These are phyloP conservation scores for Flaveria linearis DNA, from an alignment of 129 eudicot species.

Conservation along the genomic window DNA sequence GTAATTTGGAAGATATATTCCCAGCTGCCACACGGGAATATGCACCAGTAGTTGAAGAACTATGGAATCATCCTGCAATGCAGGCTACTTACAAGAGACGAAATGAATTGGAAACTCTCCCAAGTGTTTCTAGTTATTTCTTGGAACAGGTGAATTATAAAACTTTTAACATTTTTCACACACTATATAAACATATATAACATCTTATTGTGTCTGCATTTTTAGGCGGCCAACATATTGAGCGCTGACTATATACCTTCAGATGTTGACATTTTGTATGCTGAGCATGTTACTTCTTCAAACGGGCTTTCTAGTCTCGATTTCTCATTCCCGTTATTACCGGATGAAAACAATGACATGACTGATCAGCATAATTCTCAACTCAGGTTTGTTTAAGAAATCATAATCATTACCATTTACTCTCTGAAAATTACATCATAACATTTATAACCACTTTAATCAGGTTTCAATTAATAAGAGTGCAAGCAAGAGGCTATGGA, in stretches of 20 bases:
- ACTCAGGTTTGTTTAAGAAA: slow-evolving; percentile 54
- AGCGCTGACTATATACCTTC: slow-evolving; percentile 79
- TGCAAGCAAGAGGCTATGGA: slow-evolving; percentile 82
- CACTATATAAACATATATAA: background rate
- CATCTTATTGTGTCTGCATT: slow-evolving; percentile 12
- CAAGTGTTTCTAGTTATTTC: slow-evolving; percentile 77
- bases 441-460: background rate
- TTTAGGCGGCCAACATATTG: slow-evolving; percentile 75
- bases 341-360: slow-evolving; percentile 51
- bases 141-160: slow-evolving; percentile 68
- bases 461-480: slow-evolving; percentile 90
- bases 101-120: slow-evolving; percentile 73
- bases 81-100: slow-evolving; percentile 86
- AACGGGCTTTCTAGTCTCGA: slow-evolving; percentile 91
- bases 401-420: background rate
- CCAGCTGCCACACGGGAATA: slow-evolving; percentile 97
- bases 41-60: slow-evolving; percentile 89
- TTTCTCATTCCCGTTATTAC: slow-evolving; percentile 67
- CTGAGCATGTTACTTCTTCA: slow-evolving; percentile 92
- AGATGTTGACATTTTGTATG: slow-evolving; percentile 81
- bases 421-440: background rate
- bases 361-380: slow-evolving; percentile 62
- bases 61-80: slow-evolving; percentile 79
- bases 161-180: slow-evolving; percentile 3
- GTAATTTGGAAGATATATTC: slow-evolving; percentile 80